A percentile compares a stretch with the other conserved stretches of the same genome.
These are phyloP conservation scores for Acanthochlamys bracteata DNA, from an alignment of 106 monocot species.

Conservation along the genomic window DNA sequence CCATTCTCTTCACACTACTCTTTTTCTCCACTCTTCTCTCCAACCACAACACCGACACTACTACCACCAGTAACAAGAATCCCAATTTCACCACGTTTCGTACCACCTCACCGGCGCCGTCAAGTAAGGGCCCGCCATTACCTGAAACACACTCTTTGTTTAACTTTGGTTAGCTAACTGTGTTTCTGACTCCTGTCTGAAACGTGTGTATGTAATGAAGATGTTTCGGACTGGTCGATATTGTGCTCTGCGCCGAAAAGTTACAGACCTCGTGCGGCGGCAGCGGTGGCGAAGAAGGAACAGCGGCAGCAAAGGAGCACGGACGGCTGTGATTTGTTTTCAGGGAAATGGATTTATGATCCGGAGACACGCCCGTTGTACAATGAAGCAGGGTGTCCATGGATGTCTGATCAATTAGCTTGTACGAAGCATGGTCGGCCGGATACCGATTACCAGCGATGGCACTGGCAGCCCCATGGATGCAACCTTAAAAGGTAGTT, in stretches of 20 bases:
- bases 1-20: slow-evolving; percentile 33
- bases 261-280: slow-evolving; percentile 6
- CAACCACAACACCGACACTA: slow-evolving; percentile 13
- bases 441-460: slow-evolving; percentile 60
- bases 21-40: slow-evolving; percentile 38
- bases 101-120: slow-evolving; percentile 1
- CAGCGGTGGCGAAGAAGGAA: neutral
- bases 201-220: slow-evolving; percentile 8
- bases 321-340: slow-evolving; percentile 44
- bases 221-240: slow-evolving; percentile 47
- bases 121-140: slow-evolving; percentile 5
- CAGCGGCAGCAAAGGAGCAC: neutral
- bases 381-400: slow-evolving; percentile 51
- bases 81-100: slow-evolving; percentile 23
- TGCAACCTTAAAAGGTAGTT: slow-evolving; percentile 60
- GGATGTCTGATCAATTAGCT: slow-evolving; percentile 81
- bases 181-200: too few species aligned
- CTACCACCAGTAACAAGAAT: neutral
- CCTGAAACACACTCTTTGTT: too few species aligned
- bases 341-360: slow-evolving; percentile 73
- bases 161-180: too few species aligned
- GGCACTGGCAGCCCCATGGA: slow-evolving; percentile 72
- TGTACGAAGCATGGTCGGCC: slow-evolving; percentile 66
- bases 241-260: slow-evolving; percentile 27
- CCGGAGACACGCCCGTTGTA: slow-evolving; percentile 43